These are phyloP conservation scores for Recurvomyces mirabilis DNA, from an alignment of 495 filamentous ascomycete genomes.

Conservation along the genomic window DNA sequence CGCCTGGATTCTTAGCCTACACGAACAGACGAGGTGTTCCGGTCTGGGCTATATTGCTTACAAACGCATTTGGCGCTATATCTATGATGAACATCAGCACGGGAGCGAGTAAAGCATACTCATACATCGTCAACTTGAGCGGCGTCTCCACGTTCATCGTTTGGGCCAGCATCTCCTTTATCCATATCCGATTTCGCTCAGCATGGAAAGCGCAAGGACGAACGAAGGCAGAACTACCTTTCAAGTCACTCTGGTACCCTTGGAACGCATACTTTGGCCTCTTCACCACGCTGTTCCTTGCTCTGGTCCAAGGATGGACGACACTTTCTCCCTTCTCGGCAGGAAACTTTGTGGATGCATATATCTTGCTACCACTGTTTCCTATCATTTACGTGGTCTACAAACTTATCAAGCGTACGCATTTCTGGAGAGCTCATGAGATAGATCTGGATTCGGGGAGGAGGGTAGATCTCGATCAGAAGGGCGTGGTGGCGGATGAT, in stretches of 20 bases:
- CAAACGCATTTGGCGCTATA: slow-evolving; percentile 55
- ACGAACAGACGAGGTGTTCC: slow-evolving; percentile 56
- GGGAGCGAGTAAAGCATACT: slow-evolving; percentile 43
- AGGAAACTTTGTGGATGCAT: slow-evolving; percentile 22
- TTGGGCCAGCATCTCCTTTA: slow-evolving; percentile 53
- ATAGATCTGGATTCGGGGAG: slow-evolving; percentile 18
- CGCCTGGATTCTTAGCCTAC: slow-evolving; percentile 51
- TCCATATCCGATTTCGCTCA: slow-evolving; percentile 40
- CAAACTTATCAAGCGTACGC: slow-evolving; percentile 17
- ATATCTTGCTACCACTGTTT: slow-evolving; percentile 22
- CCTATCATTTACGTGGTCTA: slow-evolving; percentile 16
- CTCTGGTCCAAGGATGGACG: slow-evolving; percentile 24
- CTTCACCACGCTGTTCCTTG: slow-evolving; percentile 20
- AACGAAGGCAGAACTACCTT: slow-evolving; percentile 10
- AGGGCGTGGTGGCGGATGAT: slow-evolving; percentile 2
- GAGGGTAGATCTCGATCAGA: slow-evolving; percentile 14
- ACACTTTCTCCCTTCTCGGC: slow-evolving; percentile 20
- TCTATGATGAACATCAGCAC: slow-evolving; percentile 53
- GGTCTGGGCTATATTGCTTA: slow-evolving; percentile 48
- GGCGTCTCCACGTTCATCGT: slow-evolving; percentile 56
- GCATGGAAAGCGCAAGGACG: slow-evolving; percentile 12
- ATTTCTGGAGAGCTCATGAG: slow-evolving; percentile 11
- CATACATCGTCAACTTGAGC: slow-evolving; percentile 38
- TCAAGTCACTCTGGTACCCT: slow-evolving; percentile 16
- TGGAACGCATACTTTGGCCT: slow-evolving; percentile 24